Base-by-base conservation (phyloP, 352 stramenopile genomes). In the Halophytophthora batemanensis region DNA sequence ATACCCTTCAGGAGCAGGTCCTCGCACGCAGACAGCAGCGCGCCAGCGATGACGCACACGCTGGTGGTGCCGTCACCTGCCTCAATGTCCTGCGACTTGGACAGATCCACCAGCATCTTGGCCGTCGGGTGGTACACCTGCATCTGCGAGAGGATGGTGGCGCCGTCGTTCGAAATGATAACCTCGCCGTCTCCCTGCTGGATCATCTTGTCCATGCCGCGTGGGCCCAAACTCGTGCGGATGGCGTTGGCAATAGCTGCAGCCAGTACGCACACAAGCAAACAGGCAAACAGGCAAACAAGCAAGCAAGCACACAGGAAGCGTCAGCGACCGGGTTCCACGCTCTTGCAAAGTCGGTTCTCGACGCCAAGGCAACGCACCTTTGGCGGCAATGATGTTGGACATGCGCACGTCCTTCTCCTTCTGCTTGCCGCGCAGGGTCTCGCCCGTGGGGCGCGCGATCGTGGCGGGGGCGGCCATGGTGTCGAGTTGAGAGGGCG, bases 141-240 rank as follows among this genome's bases (percentile, higher is more conserved):
- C 94, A 99, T 99, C 66, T 99, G 96, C 56, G 78, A 96, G 18
- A 99, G 66, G 70, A 99, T 99, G 11, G 97, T 99, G n/a, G 97
- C 97, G 44, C 97, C 97, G 68, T 99, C 97, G 76, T 99, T 99
- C 35, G 93, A 98, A 64, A 99, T 99, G 45, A 99, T 87, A 39
- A 99, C 97, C 65, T 99, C 97, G 45, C 96, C 97, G 61, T 98
- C 94, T 50, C 87, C 85, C 46, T 97, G 86, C 71, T 98, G 91
- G 68, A 99, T 98, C 77, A 99, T 98, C 83, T 99, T 99, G 86
- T 99, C 97, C 96, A 99, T 99, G 40, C 97, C 97, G 18, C 96
- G 87, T 10, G 97, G 97, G 0, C 97, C 97, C 19, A 99, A 80
- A 52, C 90, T 98, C 53, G 97, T 99, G 50, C 96, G 90, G 61